A percentile compares a stretch with the other conserved stretches of the same genome.
These are phyloP conservation scores for Umbelopsis sp. DNA, from an alignment of 371 early-diverging fungal species.

Conservation along the genomic window DNA sequence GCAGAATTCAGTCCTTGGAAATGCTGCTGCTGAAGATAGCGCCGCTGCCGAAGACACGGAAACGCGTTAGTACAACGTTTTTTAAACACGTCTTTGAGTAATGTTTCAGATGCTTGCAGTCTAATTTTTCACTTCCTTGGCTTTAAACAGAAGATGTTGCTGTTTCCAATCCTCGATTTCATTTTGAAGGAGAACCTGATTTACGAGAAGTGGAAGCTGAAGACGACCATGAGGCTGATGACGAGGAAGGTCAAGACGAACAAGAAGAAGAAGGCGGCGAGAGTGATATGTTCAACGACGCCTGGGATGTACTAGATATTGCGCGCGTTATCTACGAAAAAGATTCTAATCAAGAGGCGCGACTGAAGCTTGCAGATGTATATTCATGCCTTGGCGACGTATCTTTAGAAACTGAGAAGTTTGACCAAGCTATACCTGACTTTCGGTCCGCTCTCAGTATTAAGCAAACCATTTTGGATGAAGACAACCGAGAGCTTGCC, in stretches of 20 bases:
- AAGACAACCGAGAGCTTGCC: conserved; percentile 79
- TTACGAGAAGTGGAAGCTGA: conserved; percentile 52
- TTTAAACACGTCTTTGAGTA: neutral
- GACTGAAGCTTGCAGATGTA: conserved; percentile 72
- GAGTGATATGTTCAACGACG: conserved; percentile 83
- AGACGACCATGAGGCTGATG: conserved; percentile 48
- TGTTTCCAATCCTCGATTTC: conserved; percentile 50
- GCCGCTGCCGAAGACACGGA: conserved; percentile 21
- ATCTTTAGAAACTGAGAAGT: conserved; percentile 87
- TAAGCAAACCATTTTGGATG: conserved; percentile 60
- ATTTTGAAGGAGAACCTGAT: conserved; percentile 40
- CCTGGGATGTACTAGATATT: conserved; percentile 87
- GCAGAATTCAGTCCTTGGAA: conserved; percentile 72
- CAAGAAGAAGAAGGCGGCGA: conserved; percentile 45
- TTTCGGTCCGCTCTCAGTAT: conserved; percentile 70
- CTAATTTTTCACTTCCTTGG: neutral
- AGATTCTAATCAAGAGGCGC: conserved; percentile 59
- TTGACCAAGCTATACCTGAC: conserved; percentile 80
- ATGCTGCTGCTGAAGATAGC: conserved; percentile 42
- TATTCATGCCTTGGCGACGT: conserved; percentile 80
- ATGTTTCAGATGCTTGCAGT: neutral
- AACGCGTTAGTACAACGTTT: conserved; percentile 1
- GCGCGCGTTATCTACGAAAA: conserved; percentile 83
- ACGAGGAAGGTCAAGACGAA: conserved; percentile 38
- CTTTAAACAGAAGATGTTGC: conserved; percentile 24